Base-by-base conservation (phyloP, 108 stramenopile species). In the Nitzschia sp. region DNA sequence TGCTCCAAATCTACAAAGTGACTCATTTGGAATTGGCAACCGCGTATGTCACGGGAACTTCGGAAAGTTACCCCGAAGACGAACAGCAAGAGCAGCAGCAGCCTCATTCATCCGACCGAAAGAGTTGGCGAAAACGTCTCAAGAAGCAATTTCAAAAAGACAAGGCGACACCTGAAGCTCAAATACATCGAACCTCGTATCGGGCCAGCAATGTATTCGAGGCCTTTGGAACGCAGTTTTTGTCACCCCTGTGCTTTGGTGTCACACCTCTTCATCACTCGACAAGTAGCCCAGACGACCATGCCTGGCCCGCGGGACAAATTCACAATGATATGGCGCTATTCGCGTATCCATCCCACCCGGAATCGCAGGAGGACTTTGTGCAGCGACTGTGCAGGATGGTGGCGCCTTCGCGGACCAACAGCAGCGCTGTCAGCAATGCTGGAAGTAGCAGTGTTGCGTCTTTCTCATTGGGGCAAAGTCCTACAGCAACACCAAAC, bases 181-280 rank as follows among this genome's bases (percentile, higher is more conserved):
- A 67, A 13, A 25, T 19, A 1, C 60, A 61, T 8, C 26, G 35
- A 21, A 46, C 58, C 2, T 31, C 45, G 32, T 50, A 57, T 52
- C 58, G 75, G 11, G 75, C 80, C n/a, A 68, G 44, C 26, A 46
- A 46, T 6, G 58, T 48, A 13, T 76, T 80, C 48, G 76, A 80
- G 1, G 36, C 47, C 19, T 78, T 70, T 71, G 84, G 86, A 36
- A 79, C 78, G 9, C 75, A 85, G 59, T 83, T 86, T 41, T 64
- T 89, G 69, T 76, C 78, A 5, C 89, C 89, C 5, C 34, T 93
- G 1, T 82, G 85, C 56, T 93, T 88, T 63, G 81, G 88, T 17
- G 58, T 89, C 17, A 76, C 82, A 5, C 69, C 80, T 1, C 69
- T 84, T 57, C 81, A 59, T 72, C 60, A 73, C 46, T 23, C 32